Conservation (phyloP, 306 rosid genomes). For the Fagus sylvatica region DNA sequence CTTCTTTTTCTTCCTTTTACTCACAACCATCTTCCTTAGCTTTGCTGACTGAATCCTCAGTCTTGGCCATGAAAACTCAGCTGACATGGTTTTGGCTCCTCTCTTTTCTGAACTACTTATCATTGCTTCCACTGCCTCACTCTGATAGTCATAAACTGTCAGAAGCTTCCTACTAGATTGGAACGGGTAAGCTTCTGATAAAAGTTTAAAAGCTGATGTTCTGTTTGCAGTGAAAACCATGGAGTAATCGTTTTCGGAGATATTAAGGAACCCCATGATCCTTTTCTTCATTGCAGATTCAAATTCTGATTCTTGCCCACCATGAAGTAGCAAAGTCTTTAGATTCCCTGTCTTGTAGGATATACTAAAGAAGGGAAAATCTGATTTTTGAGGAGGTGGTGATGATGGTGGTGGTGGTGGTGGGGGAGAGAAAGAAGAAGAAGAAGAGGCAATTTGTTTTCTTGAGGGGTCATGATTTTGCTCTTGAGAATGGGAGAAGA, state of each 20-base stretch:
- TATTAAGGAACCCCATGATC: conserved; percentile 67
- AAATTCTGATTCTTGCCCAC: conserved; percentile 61
- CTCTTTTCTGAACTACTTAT: conserved; percentile 56
- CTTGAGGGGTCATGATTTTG: conserved; percentile 46
- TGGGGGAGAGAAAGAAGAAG: conserved; percentile 31
- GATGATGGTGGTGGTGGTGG: conserved; percentile 22
- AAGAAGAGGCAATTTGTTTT: conserved; percentile 35
- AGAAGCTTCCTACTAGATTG: conserved; percentile 57
- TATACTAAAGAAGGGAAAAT: conserved; percentile 69
- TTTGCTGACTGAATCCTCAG: conserved; percentile 67
- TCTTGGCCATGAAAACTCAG: conserved; percentile 94
- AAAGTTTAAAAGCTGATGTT: conserved; percentile 82
- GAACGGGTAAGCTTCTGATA: conserved; percentile 77
- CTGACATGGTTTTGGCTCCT: conserved; percentile 69
- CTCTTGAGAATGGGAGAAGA: conserved; percentile 71
- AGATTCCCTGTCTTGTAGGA: conserved; percentile 67
- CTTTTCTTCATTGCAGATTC: conserved; percentile 69
- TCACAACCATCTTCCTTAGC: conserved; percentile 64
- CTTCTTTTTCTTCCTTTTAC: conserved; percentile 55
- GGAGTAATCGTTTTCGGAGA: conserved; percentile 69
- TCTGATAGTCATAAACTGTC: conserved; percentile 83
- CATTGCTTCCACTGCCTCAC: conserved; percentile 85
- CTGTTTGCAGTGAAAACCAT: conserved; percentile 94
- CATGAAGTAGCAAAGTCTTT: conserved; percentile 68
- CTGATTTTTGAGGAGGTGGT: conserved; percentile 33